phyloP scores from a whole-genome alignment of 345 rosid genomes.

The Rhodomyrtus tomentosa region DNA sequence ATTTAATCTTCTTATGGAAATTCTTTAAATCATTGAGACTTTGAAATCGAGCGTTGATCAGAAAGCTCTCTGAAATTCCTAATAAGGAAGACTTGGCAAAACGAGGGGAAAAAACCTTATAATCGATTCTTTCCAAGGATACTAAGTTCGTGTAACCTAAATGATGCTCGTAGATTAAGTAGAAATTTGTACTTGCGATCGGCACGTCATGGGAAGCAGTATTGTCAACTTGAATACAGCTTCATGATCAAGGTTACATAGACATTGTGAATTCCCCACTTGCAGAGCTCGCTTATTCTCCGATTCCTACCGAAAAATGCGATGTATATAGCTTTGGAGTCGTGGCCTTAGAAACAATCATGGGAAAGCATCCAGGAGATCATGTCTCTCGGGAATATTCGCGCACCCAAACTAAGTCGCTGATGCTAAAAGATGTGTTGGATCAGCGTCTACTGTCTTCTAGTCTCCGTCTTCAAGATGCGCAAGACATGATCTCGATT shows the following conservation, averaged over 20 bases:
- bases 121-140: neutral
- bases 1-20: neutral
- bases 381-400: neutral
- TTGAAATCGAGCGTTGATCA: neutral
- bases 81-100: neutral
- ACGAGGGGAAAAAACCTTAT: neutral
- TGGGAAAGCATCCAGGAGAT: neutral
- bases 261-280: neutral
- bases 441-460: neutral
- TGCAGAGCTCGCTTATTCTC: neutral
- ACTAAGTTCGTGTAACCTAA: neutral
- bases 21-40: neutral
- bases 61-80: neutral
- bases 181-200: neutral
- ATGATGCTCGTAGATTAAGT: neutral
- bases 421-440: neutral
- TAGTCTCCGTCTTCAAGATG: neutral
- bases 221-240: neutral
- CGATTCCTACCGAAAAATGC: neutral
- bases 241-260: fast-evolving
- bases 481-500: fast-evolving
- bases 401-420: neutral
- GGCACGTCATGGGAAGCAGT: neutral
- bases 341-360: neutral
- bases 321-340: neutral